phyloP scores from a whole-genome alignment of 371 early-diverging fungal genomes.

The Mucor saturninus region DNA sequence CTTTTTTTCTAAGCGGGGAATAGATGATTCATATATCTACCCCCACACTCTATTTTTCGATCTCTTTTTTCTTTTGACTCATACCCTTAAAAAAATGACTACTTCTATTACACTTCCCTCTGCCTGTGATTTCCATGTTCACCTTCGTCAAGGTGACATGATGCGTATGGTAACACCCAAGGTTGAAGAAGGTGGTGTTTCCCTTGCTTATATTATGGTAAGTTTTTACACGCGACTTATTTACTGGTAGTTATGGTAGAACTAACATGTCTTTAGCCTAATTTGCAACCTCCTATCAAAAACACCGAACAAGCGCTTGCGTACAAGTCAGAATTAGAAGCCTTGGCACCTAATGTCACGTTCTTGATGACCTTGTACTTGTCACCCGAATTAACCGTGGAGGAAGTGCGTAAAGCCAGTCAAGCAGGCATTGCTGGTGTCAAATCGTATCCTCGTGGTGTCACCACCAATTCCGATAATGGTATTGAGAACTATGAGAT shows the following conservation, averaged over 20 bases:
- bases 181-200: constrained; percentile 82
- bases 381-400: constrained; percentile 85
- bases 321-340: constrained; percentile 82
- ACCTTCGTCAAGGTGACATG: constrained; percentile 92
- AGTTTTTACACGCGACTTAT: neutral
- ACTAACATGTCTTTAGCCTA: constrained; percentile 67
- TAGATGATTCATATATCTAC: neutral
- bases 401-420: constrained; percentile 88
- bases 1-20: neutral
- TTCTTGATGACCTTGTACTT: constrained; percentile 96
- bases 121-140: constrained; percentile 93
- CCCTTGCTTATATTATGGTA: constrained; percentile 95
- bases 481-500: constrained; percentile 91
- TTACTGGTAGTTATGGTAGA: too few relatives aligned
- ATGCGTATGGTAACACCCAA: constrained; percentile 89
- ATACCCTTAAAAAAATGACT: constrained; percentile 15
- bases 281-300: constrained; percentile 89
- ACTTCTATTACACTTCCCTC: constrained; percentile 61
- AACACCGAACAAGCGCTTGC: constrained; percentile 85
- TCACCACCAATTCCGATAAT: constrained; percentile 95
- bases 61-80: constrained; percentile 8
- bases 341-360: constrained; percentile 83
- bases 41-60: neutral
- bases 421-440: constrained; percentile 91
- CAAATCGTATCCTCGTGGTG: constrained; percentile 97